Conservation (phyloP, 2,329 filamentous ascomycete species). For the Corinectria fuckeliana region DNA sequence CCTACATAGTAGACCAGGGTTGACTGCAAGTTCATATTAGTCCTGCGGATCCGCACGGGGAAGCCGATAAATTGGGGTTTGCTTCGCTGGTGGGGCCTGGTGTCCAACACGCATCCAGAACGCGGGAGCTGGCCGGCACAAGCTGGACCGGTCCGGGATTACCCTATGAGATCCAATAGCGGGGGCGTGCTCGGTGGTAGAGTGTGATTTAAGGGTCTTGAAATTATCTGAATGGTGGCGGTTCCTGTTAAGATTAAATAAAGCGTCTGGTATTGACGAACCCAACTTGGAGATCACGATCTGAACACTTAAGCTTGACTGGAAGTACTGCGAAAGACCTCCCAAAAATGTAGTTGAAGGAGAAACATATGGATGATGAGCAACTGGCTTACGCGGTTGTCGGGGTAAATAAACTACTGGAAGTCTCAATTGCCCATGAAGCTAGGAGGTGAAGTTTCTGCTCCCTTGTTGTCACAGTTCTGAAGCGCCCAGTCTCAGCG, state of each 20-base stretch:
- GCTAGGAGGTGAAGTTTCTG: slow-evolving; percentile 32
- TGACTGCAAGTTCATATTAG: not conserved
- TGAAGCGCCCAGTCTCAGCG: slow-evolving; percentile 47
- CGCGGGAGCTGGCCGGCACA: slow-evolving; percentile 4
- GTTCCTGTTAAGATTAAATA: not conserved
- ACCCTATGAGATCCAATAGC: not conserved
- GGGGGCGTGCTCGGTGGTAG: not conserved
- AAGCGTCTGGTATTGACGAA: not conserved
- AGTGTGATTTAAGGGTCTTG: not conserved
- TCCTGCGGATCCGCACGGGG: slow-evolving; percentile 13
- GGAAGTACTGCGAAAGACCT: slow-evolving; percentile 29
- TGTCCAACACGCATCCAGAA: slow-evolving; percentile 1
- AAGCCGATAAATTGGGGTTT: slow-evolving; percentile 3
- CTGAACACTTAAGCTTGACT: slow-evolving; percentile 29
- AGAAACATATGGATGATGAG: slow-evolving; percentile 47
- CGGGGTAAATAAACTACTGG: slow-evolving; percentile 37
- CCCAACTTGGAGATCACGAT: too few relatives aligned
- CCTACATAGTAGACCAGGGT: not conserved
- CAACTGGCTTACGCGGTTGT: slow-evolving; percentile 43
- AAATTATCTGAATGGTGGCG: not conserved
- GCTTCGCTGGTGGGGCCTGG: not conserved
- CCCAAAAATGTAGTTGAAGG: slow-evolving; percentile 39
- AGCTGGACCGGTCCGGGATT: not conserved
- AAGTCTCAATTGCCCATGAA: slow-evolving; percentile 40
- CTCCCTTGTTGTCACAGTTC: slow-evolving; percentile 42